These are phyloP conservation scores for Nicotiana attenuata DNA, from an alignment of 257 asterid genomes.

Conservation along the genomic window DNA sequence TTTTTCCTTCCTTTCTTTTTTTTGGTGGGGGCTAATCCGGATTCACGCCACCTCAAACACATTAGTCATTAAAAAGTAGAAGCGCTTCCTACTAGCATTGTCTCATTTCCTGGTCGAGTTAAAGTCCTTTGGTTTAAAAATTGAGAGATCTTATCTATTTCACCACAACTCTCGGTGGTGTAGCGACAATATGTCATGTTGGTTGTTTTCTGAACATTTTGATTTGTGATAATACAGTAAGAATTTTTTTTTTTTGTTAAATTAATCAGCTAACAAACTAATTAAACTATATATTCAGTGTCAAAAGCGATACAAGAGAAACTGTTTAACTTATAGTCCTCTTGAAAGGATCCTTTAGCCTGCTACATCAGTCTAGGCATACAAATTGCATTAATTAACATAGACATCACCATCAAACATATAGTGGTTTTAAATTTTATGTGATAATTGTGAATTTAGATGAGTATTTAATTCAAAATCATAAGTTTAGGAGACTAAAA, in stretches of 20 bases:
- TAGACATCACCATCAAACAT: neutral
- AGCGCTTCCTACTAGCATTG: neutral
- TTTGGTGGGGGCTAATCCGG: neutral
- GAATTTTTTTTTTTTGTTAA: neutral
- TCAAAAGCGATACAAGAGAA: neutral
- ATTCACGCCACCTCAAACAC: no score
- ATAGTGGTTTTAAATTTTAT: neutral
- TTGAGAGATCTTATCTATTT: neutral
- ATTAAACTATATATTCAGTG: no score
- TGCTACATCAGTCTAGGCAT: neutral
- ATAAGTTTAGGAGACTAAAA: no score
- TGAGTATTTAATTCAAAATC: no score
- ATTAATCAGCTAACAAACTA: neutral
- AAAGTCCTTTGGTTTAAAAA: no score
- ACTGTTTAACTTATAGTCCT: neutral
- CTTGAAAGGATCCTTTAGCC: neutral
- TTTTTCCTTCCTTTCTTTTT: no score
- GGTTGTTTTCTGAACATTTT: neutral
- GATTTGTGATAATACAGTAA: neutral
- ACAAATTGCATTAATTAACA: neutral
- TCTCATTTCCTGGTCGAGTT: no score
- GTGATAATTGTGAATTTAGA: neutral
- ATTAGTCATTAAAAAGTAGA: neutral
- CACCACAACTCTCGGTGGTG: neutral
- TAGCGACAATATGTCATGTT: constrained; percentile 15